Percentiles rank a stretch among this genome's conserved stretches.
Evolutionary conservation across 345 rosid genomes (phyloP).

Genomic region (Luvunga scandens): DNA sequence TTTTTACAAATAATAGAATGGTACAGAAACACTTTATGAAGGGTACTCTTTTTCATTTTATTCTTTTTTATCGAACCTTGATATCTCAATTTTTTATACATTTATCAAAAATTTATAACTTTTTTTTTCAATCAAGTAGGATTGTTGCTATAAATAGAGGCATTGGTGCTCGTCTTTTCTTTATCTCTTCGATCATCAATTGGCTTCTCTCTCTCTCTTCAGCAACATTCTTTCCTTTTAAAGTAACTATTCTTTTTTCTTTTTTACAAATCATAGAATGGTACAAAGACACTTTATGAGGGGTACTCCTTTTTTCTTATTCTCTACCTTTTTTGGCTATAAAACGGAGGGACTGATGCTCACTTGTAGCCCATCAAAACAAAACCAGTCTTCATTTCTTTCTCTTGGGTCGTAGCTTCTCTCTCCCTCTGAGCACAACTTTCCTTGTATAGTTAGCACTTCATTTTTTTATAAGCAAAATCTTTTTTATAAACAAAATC

Average conservation of each 20-base stretch:
- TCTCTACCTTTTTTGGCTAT: conserved; percentile 23
- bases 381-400: neutral
- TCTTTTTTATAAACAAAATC: neutral
- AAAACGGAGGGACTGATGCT: conserved; percentile 30
- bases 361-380: conserved; percentile 20
- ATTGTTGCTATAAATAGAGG: conserved; percentile 38
- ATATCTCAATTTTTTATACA: too few relatives aligned
- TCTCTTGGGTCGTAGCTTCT: neutral
- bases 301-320: neutral
- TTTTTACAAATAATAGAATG: conserved; percentile 3
- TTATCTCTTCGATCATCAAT: neutral
- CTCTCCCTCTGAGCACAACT: neutral
- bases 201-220: neutral
- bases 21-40: conserved; percentile 3
- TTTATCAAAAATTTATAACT: too few relatives aligned
- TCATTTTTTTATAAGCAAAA: neutral
- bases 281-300: conserved; percentile 6
- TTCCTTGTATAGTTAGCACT: conserved; percentile 36
- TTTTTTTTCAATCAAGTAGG: too few relatives aligned
- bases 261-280: neutral
- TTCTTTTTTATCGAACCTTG: too few relatives aligned
- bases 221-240: conserved; percentile 27
- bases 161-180: conserved; percentile 1
- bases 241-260: conserved; percentile 18
- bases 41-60: neutral